Percentiles rank a stretch among this genome's conserved stretches.
Conservation (phyloP, 2,329 filamentous ascomycete genomes). For the Alternaria incomplexa region DNA sequence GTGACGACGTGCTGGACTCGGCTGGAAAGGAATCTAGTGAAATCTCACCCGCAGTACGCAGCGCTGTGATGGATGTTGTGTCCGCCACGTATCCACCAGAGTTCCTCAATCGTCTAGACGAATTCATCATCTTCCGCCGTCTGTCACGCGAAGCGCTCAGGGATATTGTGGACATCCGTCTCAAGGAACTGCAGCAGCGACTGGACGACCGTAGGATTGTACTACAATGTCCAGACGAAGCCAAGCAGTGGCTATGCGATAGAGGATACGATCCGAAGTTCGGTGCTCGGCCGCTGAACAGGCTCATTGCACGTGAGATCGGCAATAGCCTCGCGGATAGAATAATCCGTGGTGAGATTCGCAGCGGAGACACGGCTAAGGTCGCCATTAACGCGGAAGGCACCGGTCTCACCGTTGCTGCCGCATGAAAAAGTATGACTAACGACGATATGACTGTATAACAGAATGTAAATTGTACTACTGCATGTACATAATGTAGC, state of each 20-base stretch:
- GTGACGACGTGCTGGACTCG: constrained; percentile 68
- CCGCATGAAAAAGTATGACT: constrained; percentile 16
- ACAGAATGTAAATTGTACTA: constrained; percentile 6
- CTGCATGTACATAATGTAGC: constrained; percentile 21
- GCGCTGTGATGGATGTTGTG: constrained; percentile 88
- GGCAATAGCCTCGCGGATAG: constrained; percentile 87
- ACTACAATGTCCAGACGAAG: constrained; percentile 72
- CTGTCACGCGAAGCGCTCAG: constrained; percentile 78
- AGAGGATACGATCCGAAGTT: constrained; percentile 90
- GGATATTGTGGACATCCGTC: constrained; percentile 91
- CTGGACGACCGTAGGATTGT: constrained; percentile 85
- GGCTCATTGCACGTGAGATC: constrained; percentile 88
- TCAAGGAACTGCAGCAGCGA: constrained; percentile 81
- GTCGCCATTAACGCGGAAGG: constrained; percentile 68
- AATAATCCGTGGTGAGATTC: constrained; percentile 86
- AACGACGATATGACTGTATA: constrained; percentile 33
- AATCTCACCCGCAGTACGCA: constrained; percentile 74
- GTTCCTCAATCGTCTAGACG: constrained; percentile 95
- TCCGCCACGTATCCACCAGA: constrained; percentile 79
- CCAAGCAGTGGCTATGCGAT: constrained; percentile 86
- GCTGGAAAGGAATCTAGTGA: constrained; percentile 64
- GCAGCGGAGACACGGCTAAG: constrained; percentile 73
- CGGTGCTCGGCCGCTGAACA: constrained; percentile 87
- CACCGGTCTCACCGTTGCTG: constrained; percentile 33
- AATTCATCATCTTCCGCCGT: constrained; percentile 95